Conservation (phyloP, 257 asterid genomes). For the Solanum pimpinellifolium region DNA sequence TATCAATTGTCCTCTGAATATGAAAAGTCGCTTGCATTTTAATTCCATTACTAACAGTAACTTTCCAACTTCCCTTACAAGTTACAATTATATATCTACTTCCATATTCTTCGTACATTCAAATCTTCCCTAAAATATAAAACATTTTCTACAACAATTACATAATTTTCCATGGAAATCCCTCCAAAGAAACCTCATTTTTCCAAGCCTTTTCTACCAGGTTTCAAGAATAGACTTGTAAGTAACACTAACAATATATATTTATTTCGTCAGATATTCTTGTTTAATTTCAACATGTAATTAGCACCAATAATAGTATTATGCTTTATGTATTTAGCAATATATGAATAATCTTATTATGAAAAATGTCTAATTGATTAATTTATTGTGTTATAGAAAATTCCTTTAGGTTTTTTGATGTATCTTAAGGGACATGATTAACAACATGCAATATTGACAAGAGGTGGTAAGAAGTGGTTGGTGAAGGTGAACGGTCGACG, state of each 20-base stretch:
- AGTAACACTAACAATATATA: not conserved
- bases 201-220: not conserved
- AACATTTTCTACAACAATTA: not conserved
- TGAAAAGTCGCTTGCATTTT: not conserved
- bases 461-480: not conserved
- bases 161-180: not conserved
- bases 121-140: not conserved
- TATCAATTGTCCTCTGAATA: not conserved
- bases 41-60: not conserved
- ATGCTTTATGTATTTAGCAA: not conserved
- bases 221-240: not conserved
- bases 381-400: not conserved
- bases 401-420: slow-evolving; percentile 1
- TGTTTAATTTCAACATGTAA: no score
- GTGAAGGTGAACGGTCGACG: not conserved
- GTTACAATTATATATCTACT: not conserved
- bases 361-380: not conserved
- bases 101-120: not conserved
- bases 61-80: not conserved
- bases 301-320: no score
- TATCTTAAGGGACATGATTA: not conserved
- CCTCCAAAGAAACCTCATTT: slow-evolving; percentile 8
- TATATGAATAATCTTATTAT: not conserved
- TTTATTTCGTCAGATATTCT: not conserved
- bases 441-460: not conserved